Base-by-base conservation (phyloP, 768 basidiomycete genomes). In the Collybia nuda region DNA sequence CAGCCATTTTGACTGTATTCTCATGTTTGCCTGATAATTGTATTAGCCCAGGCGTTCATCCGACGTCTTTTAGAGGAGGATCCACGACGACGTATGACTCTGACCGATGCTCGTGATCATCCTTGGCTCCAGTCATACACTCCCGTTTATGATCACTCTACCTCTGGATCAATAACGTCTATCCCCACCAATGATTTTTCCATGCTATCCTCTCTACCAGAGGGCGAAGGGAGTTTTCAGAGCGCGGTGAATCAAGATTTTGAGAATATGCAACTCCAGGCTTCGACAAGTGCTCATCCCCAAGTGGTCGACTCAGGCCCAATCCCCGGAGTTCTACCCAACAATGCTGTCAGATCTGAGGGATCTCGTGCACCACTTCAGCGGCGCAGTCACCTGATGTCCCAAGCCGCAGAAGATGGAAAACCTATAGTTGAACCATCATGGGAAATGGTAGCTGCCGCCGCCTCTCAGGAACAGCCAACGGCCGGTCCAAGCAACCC, bases 1-100 rank as follows among this genome's bases (percentile, higher is more conserved):
- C 66, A 21, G 3, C 38, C 11, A 24, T 21, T 23, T 9, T 19
- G 24, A 38, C 26, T 29, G 18, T 41, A 8, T 44, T 24, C 22
- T 44, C 14, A 8, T 15, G 2, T 18, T n/a, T 14, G 21, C 15
- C 28, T 37, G 11, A 42, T 22, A 24, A 44, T 40, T 45, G 58
- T 40, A 44, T 8, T 56, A 88, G 93, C 75, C 1, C 65, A 76
- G 45, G 73, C 84, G 53, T 96, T 98, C 62, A 77, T 96, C 44
- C 64, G 65, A 2, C 57, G 66, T 2, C 78, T 98, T 8, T 79
- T 98, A 14, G 76, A 81, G 44, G 71, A 73, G 32, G 75, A 90
- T 48, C 91, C 93, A 0, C 56, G 54, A 0, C 53, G 63, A 12
- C 84, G 95, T n/a, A 81, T 96, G 79, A 82, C 85, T 5, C 76